phyloP scores from a whole-genome alignment of 192 early-diverging fungal species.

The Umbelopsis ramanniana region DNA sequence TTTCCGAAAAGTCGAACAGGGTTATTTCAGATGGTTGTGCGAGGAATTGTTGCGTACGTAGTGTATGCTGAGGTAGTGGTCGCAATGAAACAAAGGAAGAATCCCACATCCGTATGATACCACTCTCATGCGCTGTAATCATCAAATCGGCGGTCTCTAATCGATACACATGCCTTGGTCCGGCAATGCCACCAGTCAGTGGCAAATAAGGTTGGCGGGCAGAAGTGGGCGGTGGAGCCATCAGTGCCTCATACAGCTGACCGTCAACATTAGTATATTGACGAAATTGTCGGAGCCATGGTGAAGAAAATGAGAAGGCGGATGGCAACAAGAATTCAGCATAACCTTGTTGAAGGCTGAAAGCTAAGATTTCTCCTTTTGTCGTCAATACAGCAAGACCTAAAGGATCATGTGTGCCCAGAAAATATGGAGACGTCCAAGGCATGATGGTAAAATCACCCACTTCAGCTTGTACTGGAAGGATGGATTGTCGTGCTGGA shows the following conservation, averaged over 20 bases:
- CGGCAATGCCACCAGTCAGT: conserved; percentile 42
- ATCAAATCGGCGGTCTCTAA: conserved; percentile 46
- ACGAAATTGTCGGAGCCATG: conserved; percentile 36
- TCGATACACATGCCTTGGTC: conserved; percentile 37
- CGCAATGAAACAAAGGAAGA: conserved; percentile 43
- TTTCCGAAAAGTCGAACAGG: conserved; percentile 38
- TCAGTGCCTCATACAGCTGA: conserved; percentile 28
- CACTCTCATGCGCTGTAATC: conserved; percentile 45
- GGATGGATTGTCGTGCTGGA: conserved; percentile 42
- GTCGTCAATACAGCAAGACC: conserved; percentile 43
- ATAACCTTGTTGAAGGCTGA: conserved; percentile 38
- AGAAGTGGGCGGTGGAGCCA: neutral
- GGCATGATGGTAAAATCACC: conserved; percentile 48
- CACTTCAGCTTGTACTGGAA: conserved; percentile 44
- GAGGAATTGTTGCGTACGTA: conserved; percentile 32
- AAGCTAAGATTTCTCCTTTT: conserved; percentile 35
- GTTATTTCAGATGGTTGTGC: conserved; percentile 33
- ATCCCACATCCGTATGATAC: conserved; percentile 53
- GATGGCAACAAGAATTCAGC: conserved; percentile 42
- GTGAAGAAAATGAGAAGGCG: conserved; percentile 39
- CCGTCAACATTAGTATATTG: conserved; percentile 29
- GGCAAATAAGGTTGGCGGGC: conserved; percentile 37
- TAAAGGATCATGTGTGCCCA: conserved; percentile 40
- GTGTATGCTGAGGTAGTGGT: conserved; percentile 45
- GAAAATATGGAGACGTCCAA: conserved; percentile 42